A percentile compares a stretch with the other conserved stretches of the same genome.
These are phyloP conservation scores for Phytophthora kernoviae DNA, from an alignment of 352 stramenopile genomes.

Conservation along the genomic window DNA sequence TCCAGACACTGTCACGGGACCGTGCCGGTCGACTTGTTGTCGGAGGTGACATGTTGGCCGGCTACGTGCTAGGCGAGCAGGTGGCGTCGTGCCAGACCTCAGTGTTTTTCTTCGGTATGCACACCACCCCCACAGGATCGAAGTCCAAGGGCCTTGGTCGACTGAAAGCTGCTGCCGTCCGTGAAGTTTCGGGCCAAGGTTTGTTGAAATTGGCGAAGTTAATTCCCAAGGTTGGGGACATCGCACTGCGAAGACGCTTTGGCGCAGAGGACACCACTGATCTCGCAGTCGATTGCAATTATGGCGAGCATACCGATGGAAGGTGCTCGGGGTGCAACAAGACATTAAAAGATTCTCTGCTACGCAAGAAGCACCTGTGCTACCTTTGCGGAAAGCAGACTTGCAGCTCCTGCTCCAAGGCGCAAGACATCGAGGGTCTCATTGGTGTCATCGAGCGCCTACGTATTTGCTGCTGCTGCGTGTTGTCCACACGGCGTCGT, in stretches of 20 bases:
- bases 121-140: conserved; percentile 6
- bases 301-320: conserved; percentile 8
- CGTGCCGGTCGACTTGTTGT: conserved; percentile 25
- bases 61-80: conserved; percentile 33
- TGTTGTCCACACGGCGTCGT: conserved; percentile 31
- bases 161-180: conserved; percentile 22
- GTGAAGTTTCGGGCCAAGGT: conserved; percentile 22
- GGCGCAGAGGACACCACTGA: conserved; percentile 30
- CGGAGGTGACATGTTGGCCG: conserved; percentile 30
- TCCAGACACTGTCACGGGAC: conserved; percentile 30
- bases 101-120: conserved; percentile 40
- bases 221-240: conserved; percentile 38
- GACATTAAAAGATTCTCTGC: conserved; percentile 30
- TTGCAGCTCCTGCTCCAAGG: conserved; percentile 40
- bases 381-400: conserved; percentile 43
- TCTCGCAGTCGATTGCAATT: conserved; percentile 1
- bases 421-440: conserved; percentile 44
- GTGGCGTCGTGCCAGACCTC: conserved; percentile 27
- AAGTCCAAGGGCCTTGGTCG: conserved; percentile 19
- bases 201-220: conserved; percentile 39
- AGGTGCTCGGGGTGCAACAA: conserved; percentile 39
- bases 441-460: conserved; percentile 44
- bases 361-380: conserved; percentile 45
- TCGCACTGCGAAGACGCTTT: conserved; percentile 35
- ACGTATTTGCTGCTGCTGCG: conserved; percentile 48